Percentiles rank a stretch among this genome's conserved stretches.
phyloP scores from a whole-genome alignment of 148 eudicot species.

The Amaranthus cruentus region DNA sequence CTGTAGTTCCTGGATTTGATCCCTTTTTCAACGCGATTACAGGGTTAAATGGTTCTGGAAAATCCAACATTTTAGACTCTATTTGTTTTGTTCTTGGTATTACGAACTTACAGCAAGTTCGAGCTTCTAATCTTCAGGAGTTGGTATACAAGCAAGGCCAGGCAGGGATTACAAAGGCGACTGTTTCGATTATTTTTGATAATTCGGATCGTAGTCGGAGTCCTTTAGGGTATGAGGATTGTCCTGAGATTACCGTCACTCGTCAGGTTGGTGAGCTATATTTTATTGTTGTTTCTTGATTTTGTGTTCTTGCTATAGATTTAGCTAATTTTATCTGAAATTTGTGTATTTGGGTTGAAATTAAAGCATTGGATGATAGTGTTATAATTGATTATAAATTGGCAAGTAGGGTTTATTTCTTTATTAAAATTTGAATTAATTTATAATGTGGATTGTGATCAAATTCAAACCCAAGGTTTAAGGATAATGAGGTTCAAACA shows the following conservation, averaged over 20 bases:
- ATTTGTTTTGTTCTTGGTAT: slow-evolving; percentile 94
- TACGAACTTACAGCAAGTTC: slow-evolving; percentile 92
- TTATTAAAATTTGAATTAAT: too few relatives aligned
- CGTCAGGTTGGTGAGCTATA: slow-evolving; percentile 63
- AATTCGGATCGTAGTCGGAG: slow-evolving; percentile 71
- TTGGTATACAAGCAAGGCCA: slow-evolving; percentile 98
- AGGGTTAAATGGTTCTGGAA: slow-evolving; percentile 92
- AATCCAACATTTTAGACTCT: slow-evolving; percentile 89
- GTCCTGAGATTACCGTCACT: slow-evolving; percentile 80
- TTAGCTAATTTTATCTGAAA: neutral
- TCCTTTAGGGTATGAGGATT: slow-evolving; percentile 90
- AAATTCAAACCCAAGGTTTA: too few relatives aligned
- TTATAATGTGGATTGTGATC: too few relatives aligned
- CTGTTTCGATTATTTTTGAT: slow-evolving; percentile 80
- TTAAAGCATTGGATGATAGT: neutral
- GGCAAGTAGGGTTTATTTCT: too few relatives aligned
- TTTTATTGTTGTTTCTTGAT: neutral
- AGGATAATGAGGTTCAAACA: too few relatives aligned
- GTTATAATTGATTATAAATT: neutral
- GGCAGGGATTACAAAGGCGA: slow-evolving; percentile 95
- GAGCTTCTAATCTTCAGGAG: slow-evolving; percentile 96
- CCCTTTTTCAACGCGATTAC: slow-evolving; percentile 94
- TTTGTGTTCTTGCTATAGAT: too few relatives aligned
- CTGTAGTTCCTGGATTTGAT: slow-evolving; percentile 80
- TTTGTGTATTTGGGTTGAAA: neutral